phyloP scores from a whole-genome alignment of 208 protist species.

The Trypanosoma cruzi region DNA sequence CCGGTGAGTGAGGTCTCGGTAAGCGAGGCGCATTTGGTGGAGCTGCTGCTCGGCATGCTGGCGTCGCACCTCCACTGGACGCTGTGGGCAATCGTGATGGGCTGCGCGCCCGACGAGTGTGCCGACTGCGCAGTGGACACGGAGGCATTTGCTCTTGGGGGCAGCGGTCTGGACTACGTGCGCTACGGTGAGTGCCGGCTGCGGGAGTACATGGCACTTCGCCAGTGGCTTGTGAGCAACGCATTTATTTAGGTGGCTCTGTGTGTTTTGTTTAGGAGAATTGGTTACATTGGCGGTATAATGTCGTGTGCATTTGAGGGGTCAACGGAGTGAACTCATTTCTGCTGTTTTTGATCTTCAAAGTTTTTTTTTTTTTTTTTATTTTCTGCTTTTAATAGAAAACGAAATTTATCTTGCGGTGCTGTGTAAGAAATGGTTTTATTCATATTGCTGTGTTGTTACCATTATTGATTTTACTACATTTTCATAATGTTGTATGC shows the following conservation, averaged over 20 bases:
- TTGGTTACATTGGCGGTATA: not conserved
- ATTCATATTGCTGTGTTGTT: slow-evolving; percentile 9
- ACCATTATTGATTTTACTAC: not conserved
- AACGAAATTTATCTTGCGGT: no score
- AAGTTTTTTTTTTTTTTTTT: slow-evolving; percentile 13
- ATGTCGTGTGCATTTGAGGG: not conserved
- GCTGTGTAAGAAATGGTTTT: no score
- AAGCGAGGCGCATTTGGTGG: slow-evolving; percentile 53
- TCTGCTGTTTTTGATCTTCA: not conserved
- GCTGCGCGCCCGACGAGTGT: slow-evolving; percentile 51
- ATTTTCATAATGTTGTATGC: not conserved
- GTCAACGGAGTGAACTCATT: not conserved
- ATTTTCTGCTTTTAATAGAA: slow-evolving; percentile 25
- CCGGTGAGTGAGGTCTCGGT: slow-evolving; percentile 24
- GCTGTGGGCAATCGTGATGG: slow-evolving; percentile 80
- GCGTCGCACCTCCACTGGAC: slow-evolving; percentile 78
- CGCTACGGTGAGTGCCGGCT: slow-evolving; percentile 78
- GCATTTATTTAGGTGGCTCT: slow-evolving; percentile 31
- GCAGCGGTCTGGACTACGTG: slow-evolving; percentile 84
- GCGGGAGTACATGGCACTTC: slow-evolving; percentile 75
- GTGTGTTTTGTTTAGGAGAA: not conserved
- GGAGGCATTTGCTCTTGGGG: slow-evolving; percentile 65
- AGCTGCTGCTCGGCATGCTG: slow-evolving; percentile 83
- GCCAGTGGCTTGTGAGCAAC: slow-evolving; percentile 60
- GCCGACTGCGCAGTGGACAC: slow-evolving; percentile 35